Evolutionary conservation across 345 rosid genomes (phyloP), one percentile per base, ranked within the genome.

Genomic region (Toxicodendron radicans): DNA sequence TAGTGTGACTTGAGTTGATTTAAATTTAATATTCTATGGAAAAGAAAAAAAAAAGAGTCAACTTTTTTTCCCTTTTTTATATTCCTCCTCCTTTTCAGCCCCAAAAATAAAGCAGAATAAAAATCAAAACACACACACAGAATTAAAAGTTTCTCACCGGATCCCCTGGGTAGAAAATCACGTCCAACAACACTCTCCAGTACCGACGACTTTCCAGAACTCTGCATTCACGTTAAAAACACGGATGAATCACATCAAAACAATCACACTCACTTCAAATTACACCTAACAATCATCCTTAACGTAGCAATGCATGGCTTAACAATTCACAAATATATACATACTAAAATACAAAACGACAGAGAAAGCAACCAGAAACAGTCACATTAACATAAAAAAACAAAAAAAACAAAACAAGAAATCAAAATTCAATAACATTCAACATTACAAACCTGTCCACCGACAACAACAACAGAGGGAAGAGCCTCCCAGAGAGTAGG

Each of bases 401-500:
- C 2, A 3, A 35, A 35, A 35, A 35, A 35, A 16, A 3, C 23
- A 27, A 27, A 27, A 27, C 9, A 16, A 21, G 33, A 48, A 38
- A 38, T 38, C 38, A 9, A 43, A 7, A 33, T 3, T 46, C 30
- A 7, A 48, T 1, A 4, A 16, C 33, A 13, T 51, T 41, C 13
- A 41, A 30, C 48, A 45, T 32, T 14, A 56, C 48, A 13, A 8
- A 87, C 91, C 87, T 88, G 89, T 63, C 92, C 91, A 30, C 89
- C 92, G 59, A 90, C 92, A 68, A 88, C 92, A 61, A 48, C 86
- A 51, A 90, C 88, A 66, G 94, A 83, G 5, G 94, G 92, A 78
- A 90, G 92, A 53, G 91, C 83, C 75, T 88, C 94, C 94, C 92
- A 88, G 20, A 88, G 94, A 17, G 92, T 83, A 78, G 89, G 86